Base-by-base conservation (phyloP, 2,329 filamentous ascomycete species). In the Ophiostoma sp. region DNA sequence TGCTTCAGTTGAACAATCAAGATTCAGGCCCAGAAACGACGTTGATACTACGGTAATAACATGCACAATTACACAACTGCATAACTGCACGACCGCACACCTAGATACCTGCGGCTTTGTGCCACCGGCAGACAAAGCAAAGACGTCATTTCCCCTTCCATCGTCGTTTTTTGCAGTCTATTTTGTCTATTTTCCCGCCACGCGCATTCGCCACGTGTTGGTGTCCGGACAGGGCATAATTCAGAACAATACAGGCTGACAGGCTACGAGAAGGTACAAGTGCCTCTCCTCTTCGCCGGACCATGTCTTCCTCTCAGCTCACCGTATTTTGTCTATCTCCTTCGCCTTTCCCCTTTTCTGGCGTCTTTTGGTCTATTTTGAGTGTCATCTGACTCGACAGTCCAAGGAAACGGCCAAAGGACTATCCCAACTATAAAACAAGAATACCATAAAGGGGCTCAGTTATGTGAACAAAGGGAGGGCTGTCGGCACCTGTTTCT, bases 121-220 rank as follows among this genome's bases (percentile, higher is more conserved):
- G 39, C 17, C 64, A 50, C 64, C 61, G 8, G 42, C 1, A 28
- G 64, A 50, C 42, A 50, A 66, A 66, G 22, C 12, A 66, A 66
- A 68, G 42, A 68, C 42, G 64, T 68, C 64, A 68, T 68, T 50
- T 6, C 6, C 31, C 31, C 57, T 25, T 22, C n/a, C 61, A 45
- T 66, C 11, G 61, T 66, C 61, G 61, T 17, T 22, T 45, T 28
- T 55, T 17, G 42, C 19, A 45, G 42, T 55, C 2, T 55, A 15
- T 25, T 55, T 55, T 36, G 25, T 17, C 64, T 50, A 33, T 68
- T 50, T 50, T n/a, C 42, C 42, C 28, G 42, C 64, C 39, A 1
- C 61, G 42, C 42, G 25, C 12, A 50, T 50, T 33, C 42, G 64
- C 42, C 63, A 66, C 64, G 64, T 68, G 64, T 68, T 68, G 64